Evolutionary conservation across 345 rosid species (phyloP), one percentile per base, ranked within the genome.

Genomic region (Syzygium grande): DNA sequence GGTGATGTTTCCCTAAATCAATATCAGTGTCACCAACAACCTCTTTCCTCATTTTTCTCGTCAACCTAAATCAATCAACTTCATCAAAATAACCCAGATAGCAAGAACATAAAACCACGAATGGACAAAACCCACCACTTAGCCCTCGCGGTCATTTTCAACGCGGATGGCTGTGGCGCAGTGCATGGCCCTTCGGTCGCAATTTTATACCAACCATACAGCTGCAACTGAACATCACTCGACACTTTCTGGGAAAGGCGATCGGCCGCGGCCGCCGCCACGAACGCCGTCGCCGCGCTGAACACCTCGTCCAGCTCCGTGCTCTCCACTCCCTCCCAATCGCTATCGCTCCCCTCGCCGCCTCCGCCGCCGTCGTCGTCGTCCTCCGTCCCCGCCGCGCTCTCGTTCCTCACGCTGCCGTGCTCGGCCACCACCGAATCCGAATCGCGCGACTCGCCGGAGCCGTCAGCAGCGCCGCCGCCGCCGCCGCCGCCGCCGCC

Each of bases 301-400:
- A 98, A 98, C 51, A 92, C 90, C 89, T 94, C 98, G 65, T 98
- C 99, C 78, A 98, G 90, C 90, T 95, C 99, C 86, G 97, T 96
- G 90, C 94, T 95, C 94, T 96, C 99, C 25, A 96, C 98, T 52
- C 98, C 99, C 89, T 98, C 99, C 99, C 99, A 96, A 84, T 95
- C 99, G 34, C 95, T 96, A 12, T 93, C 97, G 79, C 86, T 59
- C 11, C 46, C 89, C 38, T 56, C 29, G 7, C 85, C 38, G 2
- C 61, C 91, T 12, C 87, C 90, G 15, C 90, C 95, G 30, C 58
- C 90, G 25, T 85, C 87, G 17, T 34, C 51, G 15, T 90, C 95
- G 10, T 41, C 86, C 21, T 91, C 95, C 38, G 87, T 90, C 58
- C 88, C 90, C n/a, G 92, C 93, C 51, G 86, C 88, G 89, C 94